Conservation (phyloP, 2,329 filamentous ascomycete genomes). For the Trichoderma polysporum region DNA sequence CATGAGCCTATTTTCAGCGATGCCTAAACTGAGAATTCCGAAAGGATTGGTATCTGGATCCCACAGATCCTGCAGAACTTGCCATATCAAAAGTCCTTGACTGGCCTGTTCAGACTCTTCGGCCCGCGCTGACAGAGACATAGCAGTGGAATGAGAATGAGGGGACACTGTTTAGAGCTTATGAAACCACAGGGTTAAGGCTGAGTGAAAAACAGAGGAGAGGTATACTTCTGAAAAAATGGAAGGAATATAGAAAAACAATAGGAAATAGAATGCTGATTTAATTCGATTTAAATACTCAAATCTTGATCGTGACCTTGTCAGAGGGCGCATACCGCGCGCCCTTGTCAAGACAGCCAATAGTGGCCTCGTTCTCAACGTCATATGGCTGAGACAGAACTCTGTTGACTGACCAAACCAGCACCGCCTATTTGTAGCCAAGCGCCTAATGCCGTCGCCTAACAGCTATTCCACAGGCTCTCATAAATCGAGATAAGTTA, state of each 20-base stretch:
- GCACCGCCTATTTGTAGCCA: neutral
- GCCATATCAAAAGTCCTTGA: slow-evolving; percentile 32
- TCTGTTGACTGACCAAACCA: neutral
- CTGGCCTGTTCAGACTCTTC: neutral
- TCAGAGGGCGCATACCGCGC: slow-evolving; percentile 1
- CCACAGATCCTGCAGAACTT: slow-evolving; percentile 46
- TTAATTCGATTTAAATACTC: neutral
- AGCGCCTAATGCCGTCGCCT: neutral
- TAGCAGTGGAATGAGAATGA: neutral
- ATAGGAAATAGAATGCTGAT: neutral
- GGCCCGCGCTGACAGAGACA: slow-evolving; percentile 19
- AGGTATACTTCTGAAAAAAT: neutral
- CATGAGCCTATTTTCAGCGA: slow-evolving; percentile 54
- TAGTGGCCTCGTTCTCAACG: no score
- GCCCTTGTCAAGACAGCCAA: neutral
- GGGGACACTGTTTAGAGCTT: neutral
- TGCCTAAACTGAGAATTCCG: slow-evolving; percentile 50
- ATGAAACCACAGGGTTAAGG: neutral
- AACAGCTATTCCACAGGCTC: neutral
- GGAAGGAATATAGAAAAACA: no score
- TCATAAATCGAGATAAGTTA: neutral
- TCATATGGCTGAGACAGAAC: neutral
- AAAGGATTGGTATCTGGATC: slow-evolving; percentile 39
- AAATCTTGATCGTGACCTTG: neutral
- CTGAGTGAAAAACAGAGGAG: neutral